Conservation (phyloP, 768 basidiomycete species). For the Rhodotorula kratochvilovae region DNA sequence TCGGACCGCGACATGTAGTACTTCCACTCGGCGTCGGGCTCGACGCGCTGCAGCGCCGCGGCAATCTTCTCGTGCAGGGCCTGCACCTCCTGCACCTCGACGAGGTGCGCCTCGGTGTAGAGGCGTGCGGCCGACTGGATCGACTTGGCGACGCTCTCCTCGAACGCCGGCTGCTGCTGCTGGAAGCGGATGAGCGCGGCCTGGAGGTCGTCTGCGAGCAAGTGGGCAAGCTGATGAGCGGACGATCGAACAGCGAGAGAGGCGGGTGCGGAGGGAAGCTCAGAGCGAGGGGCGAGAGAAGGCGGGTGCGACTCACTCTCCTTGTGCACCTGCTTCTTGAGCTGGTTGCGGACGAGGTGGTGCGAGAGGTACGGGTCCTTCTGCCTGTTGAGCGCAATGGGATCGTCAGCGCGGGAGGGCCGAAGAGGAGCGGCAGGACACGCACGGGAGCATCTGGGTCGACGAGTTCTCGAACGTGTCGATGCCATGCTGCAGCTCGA, state of each 20-base stretch:
- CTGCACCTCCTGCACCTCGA: conserved; percentile 20
- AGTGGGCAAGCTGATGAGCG: too few species aligned
- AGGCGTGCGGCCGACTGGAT: conserved; percentile 25
- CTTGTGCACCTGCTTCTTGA: conserved; percentile 53
- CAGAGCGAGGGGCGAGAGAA: background rate
- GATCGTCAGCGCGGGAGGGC: too few species aligned
- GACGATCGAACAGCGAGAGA: too few species aligned
- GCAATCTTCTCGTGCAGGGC: conserved; percentile 25
- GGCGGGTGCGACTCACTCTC: conserved; percentile 22
- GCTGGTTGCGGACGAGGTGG: conserved; percentile 46
- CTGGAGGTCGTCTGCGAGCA: conserved; percentile 36
- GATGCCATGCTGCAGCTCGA: conserved; percentile 33
- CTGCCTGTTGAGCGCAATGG: background rate
- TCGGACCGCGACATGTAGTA: conserved; percentile 14
- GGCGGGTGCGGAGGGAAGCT: background rate
- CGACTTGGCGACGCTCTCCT: conserved; percentile 20
- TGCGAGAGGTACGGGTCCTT: conserved; percentile 40
- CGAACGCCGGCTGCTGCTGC: conserved; percentile 38
- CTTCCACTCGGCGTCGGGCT: conserved; percentile 34
- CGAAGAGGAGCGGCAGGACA: too few species aligned
- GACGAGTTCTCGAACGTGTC: conserved; percentile 36
- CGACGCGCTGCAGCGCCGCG: conserved; percentile 29
- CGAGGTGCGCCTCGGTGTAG: conserved; percentile 29
- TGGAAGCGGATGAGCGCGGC: conserved; percentile 41
- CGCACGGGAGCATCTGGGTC: conserved; percentile 29